A percentile compares a stretch with the other conserved stretches of the same genome.
These are phyloP conservation scores for Fraxinus paxiana DNA, from an alignment of 305 asterid genomes.

Conservation along the genomic window DNA sequence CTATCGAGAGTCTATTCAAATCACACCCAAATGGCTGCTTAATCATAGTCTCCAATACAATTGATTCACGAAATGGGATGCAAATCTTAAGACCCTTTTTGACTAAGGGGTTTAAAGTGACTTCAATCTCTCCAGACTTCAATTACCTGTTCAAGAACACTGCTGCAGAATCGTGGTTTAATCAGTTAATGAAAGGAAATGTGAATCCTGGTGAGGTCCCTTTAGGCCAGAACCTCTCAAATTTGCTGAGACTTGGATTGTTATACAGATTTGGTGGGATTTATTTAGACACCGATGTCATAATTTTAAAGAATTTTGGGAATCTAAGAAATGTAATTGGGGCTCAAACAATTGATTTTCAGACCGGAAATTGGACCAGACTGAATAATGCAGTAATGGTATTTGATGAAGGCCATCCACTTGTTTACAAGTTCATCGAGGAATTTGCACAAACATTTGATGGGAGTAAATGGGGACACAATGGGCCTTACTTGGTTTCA, in stretches of 20 bases:
- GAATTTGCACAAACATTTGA: constrained; percentile 86
- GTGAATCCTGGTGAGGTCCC: constrained; percentile 68
- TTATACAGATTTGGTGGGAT: constrained; percentile 77
- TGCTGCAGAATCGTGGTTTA: constrained; percentile 59
- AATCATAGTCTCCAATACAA: constrained; percentile 53
- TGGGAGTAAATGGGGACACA: constrained; percentile 92
- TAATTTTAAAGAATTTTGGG: constrained; percentile 56
- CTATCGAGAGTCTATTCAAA: constrained; percentile 54
- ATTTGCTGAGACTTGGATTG: constrained; percentile 68
- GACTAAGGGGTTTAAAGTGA: constrained; percentile 49
- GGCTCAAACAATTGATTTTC: constrained; percentile 59
- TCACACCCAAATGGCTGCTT: constrained; percentile 72
- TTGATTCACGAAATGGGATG: constrained; percentile 63
- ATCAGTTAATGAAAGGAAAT: constrained; percentile 50
- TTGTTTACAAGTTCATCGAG: constrained; percentile 64
- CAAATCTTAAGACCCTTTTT: constrained; percentile 50
- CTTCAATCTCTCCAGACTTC: constrained; percentile 73
- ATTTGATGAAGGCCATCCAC: constrained; percentile 70
- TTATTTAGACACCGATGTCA: constrained; percentile 72
- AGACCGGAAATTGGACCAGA: constrained; percentile 72
- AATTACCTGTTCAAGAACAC: constrained; percentile 61
- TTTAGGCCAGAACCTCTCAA: constrained; percentile 82
- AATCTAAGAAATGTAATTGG: constrained; percentile 62
- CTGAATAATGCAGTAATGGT: constrained; percentile 83
- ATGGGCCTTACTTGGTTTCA: constrained; percentile 89